phyloP scores from a whole-genome alignment of 345 rosid species.

The Orychophragmus violaceus region DNA sequence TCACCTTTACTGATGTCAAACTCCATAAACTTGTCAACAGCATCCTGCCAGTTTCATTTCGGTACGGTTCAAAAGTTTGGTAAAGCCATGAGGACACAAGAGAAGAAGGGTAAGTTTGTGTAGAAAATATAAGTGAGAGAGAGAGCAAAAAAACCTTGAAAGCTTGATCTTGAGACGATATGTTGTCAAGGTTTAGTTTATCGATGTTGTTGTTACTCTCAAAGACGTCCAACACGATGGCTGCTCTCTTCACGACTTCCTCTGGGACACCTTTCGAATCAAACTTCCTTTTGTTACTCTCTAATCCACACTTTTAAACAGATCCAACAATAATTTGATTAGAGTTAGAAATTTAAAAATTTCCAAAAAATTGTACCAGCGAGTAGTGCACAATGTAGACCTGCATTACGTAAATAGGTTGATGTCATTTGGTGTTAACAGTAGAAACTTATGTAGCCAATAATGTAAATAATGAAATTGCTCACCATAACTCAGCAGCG shows the following conservation, averaged over 20 bases:
- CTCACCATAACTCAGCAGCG: neutral
- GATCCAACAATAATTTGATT: neutral
- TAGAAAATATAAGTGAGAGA: neutral
- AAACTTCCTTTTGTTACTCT: neutral
- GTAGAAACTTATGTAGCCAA: neutral
- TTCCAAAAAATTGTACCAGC: neutral
- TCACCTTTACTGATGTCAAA: conserved; percentile 56
- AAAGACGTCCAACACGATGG: conserved; percentile 44
- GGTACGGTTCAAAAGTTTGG: neutral
- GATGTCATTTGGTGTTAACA: neutral
- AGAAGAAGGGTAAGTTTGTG: neutral
- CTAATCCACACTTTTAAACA: neutral
- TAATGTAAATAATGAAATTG: neutral
- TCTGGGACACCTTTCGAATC: conserved; percentile 61
- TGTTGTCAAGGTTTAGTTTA: conserved; percentile 47
- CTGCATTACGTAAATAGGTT: neutral
- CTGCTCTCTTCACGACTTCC: conserved; percentile 80
- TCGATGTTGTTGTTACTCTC: conserved; percentile 44
- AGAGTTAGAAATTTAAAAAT: neutral
- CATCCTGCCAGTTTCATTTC: conserved; percentile 42
- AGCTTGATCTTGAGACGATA: conserved; percentile 59
- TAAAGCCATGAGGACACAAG: neutral
- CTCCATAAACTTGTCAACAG: conserved; percentile 57
- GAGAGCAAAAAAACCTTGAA: conserved; percentile 43
- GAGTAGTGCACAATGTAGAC: neutral